phyloP scores from a whole-genome alignment of 106 monocot genomes.

The Apostasia shenzhenica region DNA sequence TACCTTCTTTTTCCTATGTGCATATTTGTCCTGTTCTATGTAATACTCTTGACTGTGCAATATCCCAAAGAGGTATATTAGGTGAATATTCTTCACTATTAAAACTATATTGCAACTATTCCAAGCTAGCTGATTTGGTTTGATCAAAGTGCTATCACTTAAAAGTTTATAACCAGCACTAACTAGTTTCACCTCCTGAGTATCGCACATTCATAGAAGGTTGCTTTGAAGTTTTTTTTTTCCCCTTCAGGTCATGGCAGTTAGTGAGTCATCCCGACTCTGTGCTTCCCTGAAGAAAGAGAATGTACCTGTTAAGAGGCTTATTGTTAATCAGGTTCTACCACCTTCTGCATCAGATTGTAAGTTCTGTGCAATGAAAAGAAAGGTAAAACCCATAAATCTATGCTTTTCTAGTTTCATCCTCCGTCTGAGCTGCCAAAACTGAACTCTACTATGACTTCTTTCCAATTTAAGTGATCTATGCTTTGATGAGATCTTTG shows the following conservation, averaged over 20 bases:
- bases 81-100: not conserved
- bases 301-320: slow-evolving; percentile 76
- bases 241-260: slow-evolving; percentile 74
- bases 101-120: not conserved
- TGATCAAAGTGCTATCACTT: not conserved
- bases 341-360: slow-evolving; percentile 94
- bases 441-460: no score
- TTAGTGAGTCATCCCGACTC: slow-evolving; percentile 86
- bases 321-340: slow-evolving; percentile 88
- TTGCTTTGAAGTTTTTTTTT: not conserved
- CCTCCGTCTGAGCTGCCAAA: no score
- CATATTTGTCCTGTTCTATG: not conserved
- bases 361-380: slow-evolving; percentile 90
- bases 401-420: not conserved
- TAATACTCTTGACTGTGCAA: no score
- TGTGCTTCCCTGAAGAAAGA: slow-evolving; percentile 88
- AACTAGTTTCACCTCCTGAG: not conserved
- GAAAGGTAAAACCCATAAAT: slow-evolving; percentile 50
- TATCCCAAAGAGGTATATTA: not conserved
- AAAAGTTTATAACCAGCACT: not conserved
- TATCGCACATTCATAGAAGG: not conserved
- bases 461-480: no score
- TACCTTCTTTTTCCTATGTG: not conserved
- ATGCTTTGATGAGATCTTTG: no score
- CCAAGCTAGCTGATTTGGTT: not conserved